These are phyloP conservation scores for Brassica hybrid DNA, from an alignment of 441 rosid genomes.

Conservation along the genomic window DNA sequence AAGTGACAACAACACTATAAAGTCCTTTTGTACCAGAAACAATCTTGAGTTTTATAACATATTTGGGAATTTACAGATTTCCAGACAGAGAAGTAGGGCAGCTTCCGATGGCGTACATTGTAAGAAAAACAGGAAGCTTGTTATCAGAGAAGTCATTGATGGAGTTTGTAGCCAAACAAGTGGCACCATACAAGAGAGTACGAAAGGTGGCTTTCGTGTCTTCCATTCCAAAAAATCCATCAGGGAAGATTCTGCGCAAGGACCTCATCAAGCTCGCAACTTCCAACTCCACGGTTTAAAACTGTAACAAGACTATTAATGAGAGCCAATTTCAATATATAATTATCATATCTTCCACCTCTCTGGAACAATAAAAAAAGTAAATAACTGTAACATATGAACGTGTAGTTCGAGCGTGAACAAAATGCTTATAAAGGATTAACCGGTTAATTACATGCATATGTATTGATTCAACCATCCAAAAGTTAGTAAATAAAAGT, in stretches of 20 bases:
- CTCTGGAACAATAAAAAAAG: neutral
- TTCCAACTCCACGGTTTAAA: neutral
- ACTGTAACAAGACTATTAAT: neutral
- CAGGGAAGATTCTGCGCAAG: constrained; percentile 93
- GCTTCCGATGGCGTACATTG: constrained; percentile 83
- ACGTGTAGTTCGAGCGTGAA: neutral
- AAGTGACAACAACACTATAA: constrained; percentile 32
- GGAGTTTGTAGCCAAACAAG: constrained; percentile 81
- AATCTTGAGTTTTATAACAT: constrained; percentile 5
- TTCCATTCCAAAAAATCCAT: constrained; percentile 84
- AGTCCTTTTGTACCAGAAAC: neutral
- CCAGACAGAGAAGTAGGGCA: constrained; percentile 87
- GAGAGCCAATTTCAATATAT: too few relatives aligned
- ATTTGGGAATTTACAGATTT: constrained; percentile 49
- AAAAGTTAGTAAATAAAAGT: neutral
- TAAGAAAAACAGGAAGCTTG: constrained; percentile 60
- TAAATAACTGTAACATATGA: neutral
- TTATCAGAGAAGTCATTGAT: constrained; percentile 55
- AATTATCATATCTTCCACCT: neutral
- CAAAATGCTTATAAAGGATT: neutral
- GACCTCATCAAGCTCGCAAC: constrained; percentile 84
- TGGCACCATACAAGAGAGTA: constrained; percentile 85
- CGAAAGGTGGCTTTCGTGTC: constrained; percentile 69
- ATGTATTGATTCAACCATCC: neutral
- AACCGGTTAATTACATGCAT: neutral